Evolutionary conservation across 306 rosid species (phyloP).

Genomic region (Macrotyloma uniflorum): DNA sequence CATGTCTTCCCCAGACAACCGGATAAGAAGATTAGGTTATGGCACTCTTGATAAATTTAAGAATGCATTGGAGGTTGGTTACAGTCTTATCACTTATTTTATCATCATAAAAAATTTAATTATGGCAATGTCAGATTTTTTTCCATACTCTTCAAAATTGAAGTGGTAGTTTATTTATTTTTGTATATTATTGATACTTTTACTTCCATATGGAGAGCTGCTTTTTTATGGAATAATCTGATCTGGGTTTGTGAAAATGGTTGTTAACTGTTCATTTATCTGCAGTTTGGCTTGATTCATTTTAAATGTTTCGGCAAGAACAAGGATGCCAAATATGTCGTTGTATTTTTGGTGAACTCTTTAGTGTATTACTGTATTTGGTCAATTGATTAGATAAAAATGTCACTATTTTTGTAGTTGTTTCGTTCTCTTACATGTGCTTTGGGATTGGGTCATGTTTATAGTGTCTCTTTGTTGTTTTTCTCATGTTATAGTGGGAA

Average conservation of each 20-base stretch:
- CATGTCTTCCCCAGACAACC: constrained; percentile 73
- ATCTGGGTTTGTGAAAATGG: constrained; percentile 22
- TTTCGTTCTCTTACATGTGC: constrained; percentile 1
- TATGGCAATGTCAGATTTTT: constrained; percentile 20
- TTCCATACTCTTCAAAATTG: background rate
- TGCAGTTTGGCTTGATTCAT: background rate
- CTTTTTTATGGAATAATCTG: constrained; percentile 21
- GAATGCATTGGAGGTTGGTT: constrained; percentile 69
- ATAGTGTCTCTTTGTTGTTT: constrained; percentile 23
- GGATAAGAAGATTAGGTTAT: constrained; percentile 77
- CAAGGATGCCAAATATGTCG: constrained; percentile 17
- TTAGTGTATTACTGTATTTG: constrained; percentile 17
- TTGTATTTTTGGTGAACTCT: background rate
- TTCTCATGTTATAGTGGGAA: background rate
- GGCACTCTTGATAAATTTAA: constrained; percentile 62
- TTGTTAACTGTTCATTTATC: constrained; percentile 20
- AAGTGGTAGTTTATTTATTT: constrained; percentile 7
- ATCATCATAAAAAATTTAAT: constrained; percentile 30
- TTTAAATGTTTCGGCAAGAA: constrained; percentile 13
- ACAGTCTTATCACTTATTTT: constrained; percentile 17
- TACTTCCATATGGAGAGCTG: background rate
- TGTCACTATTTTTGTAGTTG: background rate
- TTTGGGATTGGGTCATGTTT: constrained; percentile 19
- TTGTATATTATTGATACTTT: constrained; percentile 4
- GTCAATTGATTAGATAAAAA: constrained; percentile 1